Conservation (phyloP, 1,284 basidiomycete species). For the Ustilago xerochloae region DNA sequence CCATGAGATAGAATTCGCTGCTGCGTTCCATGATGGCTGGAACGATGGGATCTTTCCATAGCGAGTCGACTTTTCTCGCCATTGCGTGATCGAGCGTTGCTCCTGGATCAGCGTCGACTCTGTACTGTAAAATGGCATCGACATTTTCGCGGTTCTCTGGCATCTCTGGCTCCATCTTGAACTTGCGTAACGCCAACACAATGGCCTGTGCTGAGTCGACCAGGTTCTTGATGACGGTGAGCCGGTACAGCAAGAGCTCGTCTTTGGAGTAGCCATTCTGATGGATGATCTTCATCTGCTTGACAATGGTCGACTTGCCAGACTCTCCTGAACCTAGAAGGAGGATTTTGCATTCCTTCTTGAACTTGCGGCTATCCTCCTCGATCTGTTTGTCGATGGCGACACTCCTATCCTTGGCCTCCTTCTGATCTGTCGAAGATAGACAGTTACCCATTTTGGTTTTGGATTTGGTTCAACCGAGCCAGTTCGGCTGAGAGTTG, state of each 20-base stretch:
- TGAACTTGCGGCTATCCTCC: conserved; percentile 75
- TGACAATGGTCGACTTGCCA: conserved; percentile 95
- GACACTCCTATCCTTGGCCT: conserved; percentile 65
- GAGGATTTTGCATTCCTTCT: conserved; percentile 93
- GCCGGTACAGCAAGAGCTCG: conserved; percentile 82
- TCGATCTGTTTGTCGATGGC: conserved; percentile 73
- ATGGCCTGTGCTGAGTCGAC: conserved; percentile 82
- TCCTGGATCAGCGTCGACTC: conserved; percentile 63
- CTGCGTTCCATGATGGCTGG: conserved; percentile 84
- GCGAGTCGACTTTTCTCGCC: conserved; percentile 80
- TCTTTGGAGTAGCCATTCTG: conserved; percentile 87
- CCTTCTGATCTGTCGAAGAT: conserved; percentile 60
- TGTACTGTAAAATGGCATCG: conserved; percentile 71
- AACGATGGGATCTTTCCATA: conserved; percentile 93
- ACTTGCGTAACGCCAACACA: conserved; percentile 87
- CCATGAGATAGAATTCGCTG: conserved; percentile 95
- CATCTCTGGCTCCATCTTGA: conserved; percentile 83
- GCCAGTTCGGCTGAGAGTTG: background rate
- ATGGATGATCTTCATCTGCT: conserved; percentile 99
- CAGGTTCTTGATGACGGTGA: conserved; percentile 74
- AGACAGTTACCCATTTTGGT: conserved; percentile 59
- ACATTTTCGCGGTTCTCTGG: conserved; percentile 76
- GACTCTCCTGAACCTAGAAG: conserved; percentile 86
- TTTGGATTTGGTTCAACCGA: background rate
- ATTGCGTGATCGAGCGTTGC: conserved; percentile 69